These are phyloP conservation scores for Xylaria sp. DNA, from an alignment of 2,329 filamentous ascomycete species.

Conservation along the genomic window DNA sequence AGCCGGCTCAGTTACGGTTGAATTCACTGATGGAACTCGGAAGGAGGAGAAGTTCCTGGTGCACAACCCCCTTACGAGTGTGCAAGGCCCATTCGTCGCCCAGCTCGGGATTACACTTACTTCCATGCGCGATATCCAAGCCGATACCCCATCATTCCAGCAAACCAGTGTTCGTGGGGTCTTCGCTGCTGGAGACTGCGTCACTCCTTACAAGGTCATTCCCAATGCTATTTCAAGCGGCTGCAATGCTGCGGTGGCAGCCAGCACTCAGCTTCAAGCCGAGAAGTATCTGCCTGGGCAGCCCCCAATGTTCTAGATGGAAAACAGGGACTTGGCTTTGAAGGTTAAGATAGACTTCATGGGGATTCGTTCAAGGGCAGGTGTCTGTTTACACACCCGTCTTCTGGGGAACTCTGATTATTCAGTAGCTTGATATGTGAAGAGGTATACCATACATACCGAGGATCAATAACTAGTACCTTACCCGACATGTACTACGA, in stretches of 20 bases:
- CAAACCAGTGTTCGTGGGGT: conserved; percentile 41
- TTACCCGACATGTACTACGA: no score
- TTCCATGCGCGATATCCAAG: conserved; percentile 37
- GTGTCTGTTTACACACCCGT: no score
- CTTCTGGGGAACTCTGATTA: no score
- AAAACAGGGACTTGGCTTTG: no score
- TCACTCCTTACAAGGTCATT: conserved; percentile 40
- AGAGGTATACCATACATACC: no score
- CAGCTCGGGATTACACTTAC: conserved; percentile 39
- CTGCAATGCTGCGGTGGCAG: conserved; percentile 40
- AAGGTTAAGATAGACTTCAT: no score
- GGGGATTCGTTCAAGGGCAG: no score
- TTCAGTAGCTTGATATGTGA: no score
- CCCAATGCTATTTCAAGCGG: conserved; percentile 39
- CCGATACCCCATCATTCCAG: conserved; percentile 32
- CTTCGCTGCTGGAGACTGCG: conserved; percentile 45
- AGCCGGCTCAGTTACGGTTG: conserved; percentile 33
- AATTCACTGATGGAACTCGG: conserved; percentile 37
- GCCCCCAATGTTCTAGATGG: conserved; percentile 22
- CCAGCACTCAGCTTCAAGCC: conserved; percentile 39
- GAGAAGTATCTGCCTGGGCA: conserved; percentile 42
- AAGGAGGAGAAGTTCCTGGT: conserved; percentile 43
- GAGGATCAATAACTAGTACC: no score
- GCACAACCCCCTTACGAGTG: conserved; percentile 38
- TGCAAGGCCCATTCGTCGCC: conserved; percentile 36